These are phyloP conservation scores for Sarocladium strictum DNA, from an alignment of 2,329 filamentous ascomycete species.

Conservation along the genomic window DNA sequence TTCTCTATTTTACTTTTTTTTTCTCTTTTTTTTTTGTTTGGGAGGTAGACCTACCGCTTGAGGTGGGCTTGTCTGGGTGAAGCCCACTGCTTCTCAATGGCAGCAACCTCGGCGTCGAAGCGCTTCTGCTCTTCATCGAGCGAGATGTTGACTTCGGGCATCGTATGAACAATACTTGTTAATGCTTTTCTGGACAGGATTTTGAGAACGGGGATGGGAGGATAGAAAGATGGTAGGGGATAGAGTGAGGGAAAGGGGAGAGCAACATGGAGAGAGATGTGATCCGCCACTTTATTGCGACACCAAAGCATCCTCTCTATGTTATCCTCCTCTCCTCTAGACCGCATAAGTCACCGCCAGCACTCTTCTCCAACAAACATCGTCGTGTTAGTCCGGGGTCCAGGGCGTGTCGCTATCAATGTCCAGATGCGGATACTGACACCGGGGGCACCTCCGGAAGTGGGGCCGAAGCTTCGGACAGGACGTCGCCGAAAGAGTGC, in stretches of 20 bases:
- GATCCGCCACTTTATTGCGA: not conserved
- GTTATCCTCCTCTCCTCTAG: too few relatives aligned
- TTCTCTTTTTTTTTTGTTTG: too few relatives aligned
- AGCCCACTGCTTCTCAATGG: slow-evolving; percentile 29
- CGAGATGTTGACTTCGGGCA: slow-evolving; percentile 1
- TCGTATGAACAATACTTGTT: too few relatives aligned
- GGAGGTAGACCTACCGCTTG: slow-evolving; percentile 18
- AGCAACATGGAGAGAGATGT: not conserved
- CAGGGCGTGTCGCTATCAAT: not conserved
- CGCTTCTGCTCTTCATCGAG: slow-evolving; percentile 21
- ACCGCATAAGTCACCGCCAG: not conserved
- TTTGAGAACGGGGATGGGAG: not conserved
- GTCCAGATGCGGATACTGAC: not conserved
- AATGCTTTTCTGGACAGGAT: too few relatives aligned
- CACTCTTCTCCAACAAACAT: not conserved
- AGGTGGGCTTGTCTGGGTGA: slow-evolving; percentile 22
- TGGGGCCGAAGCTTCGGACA: slow-evolving; percentile 4
- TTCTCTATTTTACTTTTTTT: too few relatives aligned
- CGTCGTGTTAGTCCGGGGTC: not conserved
- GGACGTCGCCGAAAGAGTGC: not conserved
- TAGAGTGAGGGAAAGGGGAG: not conserved
- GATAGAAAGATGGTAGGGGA: not conserved
- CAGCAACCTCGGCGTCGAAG: slow-evolving; percentile 25
- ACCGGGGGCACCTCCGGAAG: too few relatives aligned
- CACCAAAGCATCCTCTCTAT: not conserved